These are phyloP conservation scores for Psilocybe sp. DNA, from an alignment of 768 basidiomycete species.

Conservation along the genomic window DNA sequence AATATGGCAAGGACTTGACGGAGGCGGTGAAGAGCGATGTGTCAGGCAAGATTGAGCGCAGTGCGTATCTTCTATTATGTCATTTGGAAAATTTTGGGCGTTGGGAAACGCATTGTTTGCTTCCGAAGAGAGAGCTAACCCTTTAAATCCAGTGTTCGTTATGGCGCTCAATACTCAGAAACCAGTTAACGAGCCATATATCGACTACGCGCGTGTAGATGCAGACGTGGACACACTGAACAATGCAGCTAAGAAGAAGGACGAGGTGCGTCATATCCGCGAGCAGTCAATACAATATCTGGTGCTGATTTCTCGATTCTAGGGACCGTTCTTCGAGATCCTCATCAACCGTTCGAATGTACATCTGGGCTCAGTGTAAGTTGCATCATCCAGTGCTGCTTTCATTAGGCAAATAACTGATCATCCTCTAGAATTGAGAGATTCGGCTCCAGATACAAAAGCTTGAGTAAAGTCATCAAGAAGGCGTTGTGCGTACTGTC, in stretches of 20 bases:
- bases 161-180: slow-evolving; percentile 46
- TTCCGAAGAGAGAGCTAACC: neutral
- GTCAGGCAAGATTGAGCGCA: slow-evolving; percentile 27
- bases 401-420: neutral
- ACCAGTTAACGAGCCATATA: slow-evolving; percentile 31
- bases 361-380: slow-evolving; percentile 42
- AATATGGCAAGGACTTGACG: slow-evolving; percentile 26
- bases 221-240: slow-evolving; percentile 43
- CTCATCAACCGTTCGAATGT: slow-evolving; percentile 46
- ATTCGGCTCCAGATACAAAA: slow-evolving; percentile 31
- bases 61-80: slow-evolving; percentile 19
- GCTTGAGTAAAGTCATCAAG: slow-evolving; percentile 36
- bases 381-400: neutral
- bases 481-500: slow-evolving; percentile 30
- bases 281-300: neutral
- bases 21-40: slow-evolving; percentile 29
- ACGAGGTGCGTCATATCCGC: slow-evolving; percentile 26
- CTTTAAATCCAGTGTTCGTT: slow-evolving; percentile 42
- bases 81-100: neutral
- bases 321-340: slow-evolving; percentile 43
- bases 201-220: slow-evolving; percentile 36
- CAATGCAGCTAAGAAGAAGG: slow-evolving; percentile 37
- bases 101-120: neutral
- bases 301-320: neutral
- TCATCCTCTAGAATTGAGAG: slow-evolving; percentile 20